A percentile compares a stretch with the other conserved stretches of the same genome.
phyloP scores from a whole-genome alignment of 306 rosid genomes.

The Coriaria nepalensis region DNA sequence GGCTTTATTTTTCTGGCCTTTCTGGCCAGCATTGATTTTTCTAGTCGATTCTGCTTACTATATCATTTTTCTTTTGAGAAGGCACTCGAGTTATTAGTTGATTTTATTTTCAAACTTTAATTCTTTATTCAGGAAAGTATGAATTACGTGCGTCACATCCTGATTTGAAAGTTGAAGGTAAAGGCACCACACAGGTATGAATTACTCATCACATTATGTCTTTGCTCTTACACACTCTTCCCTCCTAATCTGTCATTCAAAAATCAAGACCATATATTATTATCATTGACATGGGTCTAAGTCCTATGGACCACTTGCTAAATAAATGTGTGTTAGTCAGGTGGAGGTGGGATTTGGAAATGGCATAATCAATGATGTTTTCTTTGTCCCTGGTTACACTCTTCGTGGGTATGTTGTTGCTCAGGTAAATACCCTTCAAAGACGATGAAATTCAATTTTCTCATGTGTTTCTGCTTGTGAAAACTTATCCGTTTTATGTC shows the following conservation, averaged over 20 bases:
- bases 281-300: slow-evolving; percentile 9
- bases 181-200: slow-evolving; percentile 70
- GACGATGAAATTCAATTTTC: neutral
- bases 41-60: neutral
- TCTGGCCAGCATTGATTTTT: neutral
- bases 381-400: slow-evolving; percentile 77
- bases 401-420: slow-evolving; percentile 79
- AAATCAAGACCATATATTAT: neutral
- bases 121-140: slow-evolving; percentile 59
- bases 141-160: slow-evolving; percentile 68
- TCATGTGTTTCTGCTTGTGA: slow-evolving; percentile 4
- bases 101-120: slow-evolving; percentile 5
- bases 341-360: slow-evolving; percentile 86
- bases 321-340: slow-evolving; percentile 34
- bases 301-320: slow-evolving; percentile 13
- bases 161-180: slow-evolving; percentile 58
- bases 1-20: neutral
- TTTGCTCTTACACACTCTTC: neutral
- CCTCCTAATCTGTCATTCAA: no score
- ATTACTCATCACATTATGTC: slow-evolving; percentile 15
- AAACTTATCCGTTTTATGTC: neutral
- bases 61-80: neutral
- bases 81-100: neutral
- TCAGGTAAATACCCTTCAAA: slow-evolving; percentile 49
- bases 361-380: slow-evolving; percentile 42